phyloP scores from a whole-genome alignment of 2,329 filamentous ascomycete genomes.

The Stachybotrys chartarum region DNA sequence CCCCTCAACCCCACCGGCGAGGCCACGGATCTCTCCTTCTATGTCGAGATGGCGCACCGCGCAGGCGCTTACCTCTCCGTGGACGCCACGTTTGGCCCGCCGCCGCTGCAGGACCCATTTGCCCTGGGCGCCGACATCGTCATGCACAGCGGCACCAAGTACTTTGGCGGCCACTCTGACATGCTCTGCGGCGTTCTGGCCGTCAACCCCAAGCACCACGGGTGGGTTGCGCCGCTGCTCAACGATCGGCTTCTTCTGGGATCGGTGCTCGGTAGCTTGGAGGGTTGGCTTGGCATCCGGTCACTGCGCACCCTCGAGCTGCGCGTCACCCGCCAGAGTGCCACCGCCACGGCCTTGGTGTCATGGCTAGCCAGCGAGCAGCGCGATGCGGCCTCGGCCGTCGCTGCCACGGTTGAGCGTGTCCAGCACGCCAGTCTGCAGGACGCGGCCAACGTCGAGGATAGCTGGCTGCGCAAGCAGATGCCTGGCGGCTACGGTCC shows the following conservation, averaged over 20 bases:
- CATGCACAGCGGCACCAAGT: constrained; percentile 94
- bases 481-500: constrained; percentile 90
- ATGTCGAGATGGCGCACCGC: constrained; percentile 64
- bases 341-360: constrained; percentile 63
- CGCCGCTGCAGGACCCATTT: constrained; percentile 83
- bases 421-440: constrained; percentile 79
- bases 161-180: constrained; percentile 92
- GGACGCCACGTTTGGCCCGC: constrained; percentile 89
- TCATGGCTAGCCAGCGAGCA: constrained; percentile 58
- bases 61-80: constrained; percentile 72
- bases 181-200: constrained; percentile 81
- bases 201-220: constrained; percentile 44
- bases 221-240: constrained; percentile 55
- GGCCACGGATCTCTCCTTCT: constrained; percentile 65
- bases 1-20: constrained; percentile 87
- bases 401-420: constrained; percentile 48
- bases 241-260: constrained; percentile 72
- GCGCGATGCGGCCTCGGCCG: constrained; percentile 24
- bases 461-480: constrained; percentile 71
- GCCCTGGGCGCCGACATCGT: constrained; percentile 72
- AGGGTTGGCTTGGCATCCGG: constrained; percentile 86
- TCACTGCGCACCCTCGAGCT: constrained; percentile 82
- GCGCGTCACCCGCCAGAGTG: constrained; percentile 69
- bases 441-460: constrained; percentile 45
- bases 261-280: constrained; percentile 78